phyloP scores from a whole-genome alignment of 805 yeast genomes.

The Blastobotrys mokoenaii region DNA sequence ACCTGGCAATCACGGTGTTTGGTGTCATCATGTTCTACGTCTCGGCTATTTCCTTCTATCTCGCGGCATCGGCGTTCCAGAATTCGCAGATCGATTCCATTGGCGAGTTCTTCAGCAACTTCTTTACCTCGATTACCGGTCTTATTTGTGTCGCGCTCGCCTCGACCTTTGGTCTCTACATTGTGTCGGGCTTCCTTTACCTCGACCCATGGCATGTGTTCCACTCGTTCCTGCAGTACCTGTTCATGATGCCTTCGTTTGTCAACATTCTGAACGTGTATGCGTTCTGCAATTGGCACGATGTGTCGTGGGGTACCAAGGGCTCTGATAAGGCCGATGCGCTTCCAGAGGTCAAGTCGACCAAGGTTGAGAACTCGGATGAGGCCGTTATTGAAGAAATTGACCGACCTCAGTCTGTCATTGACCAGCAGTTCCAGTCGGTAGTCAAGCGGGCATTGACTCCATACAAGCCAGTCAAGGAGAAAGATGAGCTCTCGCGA shows the following conservation, averaged over 20 bases:
- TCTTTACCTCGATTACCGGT: constrained; percentile 38
- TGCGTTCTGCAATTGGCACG: constrained; percentile 65
- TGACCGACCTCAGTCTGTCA: constrained; percentile 41
- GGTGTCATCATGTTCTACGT: constrained; percentile 55
- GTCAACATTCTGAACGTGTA: constrained; percentile 49
- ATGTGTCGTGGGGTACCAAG: constrained; percentile 70
- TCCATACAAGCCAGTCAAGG: constrained; percentile 36
- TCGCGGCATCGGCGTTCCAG: constrained; percentile 46
- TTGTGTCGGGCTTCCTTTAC: constrained; percentile 49
- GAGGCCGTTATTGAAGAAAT: constrained; percentile 42
- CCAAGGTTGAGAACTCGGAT: constrained; percentile 45
- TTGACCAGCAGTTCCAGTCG: constrained; percentile 41
- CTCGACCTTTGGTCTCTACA: constrained; percentile 55
- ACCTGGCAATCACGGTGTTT: constrained; percentile 45
- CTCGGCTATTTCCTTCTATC: constrained; percentile 48
- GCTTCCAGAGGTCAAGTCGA: constrained; percentile 42
- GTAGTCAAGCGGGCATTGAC: constrained; percentile 45
- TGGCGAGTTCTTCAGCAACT: constrained; percentile 25
- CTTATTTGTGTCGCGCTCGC: constrained; percentile 52
- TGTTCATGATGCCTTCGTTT: constrained; percentile 30
- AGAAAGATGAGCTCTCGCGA: constrained; percentile 13
- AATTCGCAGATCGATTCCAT: constrained; percentile 24
- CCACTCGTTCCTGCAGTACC: constrained; percentile 38
- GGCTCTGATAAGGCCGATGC: constrained; percentile 49
- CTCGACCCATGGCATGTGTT: constrained; percentile 62